Conservation (phyloP, 2,329 filamentous ascomycete genomes). For the Paecilomyces dactylethromorphus region DNA sequence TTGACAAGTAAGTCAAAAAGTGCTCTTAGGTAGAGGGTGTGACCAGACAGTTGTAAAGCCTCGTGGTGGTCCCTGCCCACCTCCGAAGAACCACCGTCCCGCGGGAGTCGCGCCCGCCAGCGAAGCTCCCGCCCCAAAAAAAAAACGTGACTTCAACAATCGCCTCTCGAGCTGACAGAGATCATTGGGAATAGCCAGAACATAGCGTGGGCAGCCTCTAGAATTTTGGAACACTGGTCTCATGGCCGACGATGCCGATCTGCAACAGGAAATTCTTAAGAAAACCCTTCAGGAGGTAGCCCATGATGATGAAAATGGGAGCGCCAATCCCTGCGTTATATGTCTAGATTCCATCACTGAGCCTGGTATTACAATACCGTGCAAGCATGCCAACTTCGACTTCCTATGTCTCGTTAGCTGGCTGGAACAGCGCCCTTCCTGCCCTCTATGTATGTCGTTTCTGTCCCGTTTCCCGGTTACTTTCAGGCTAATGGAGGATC, state of each 20-base stretch:
- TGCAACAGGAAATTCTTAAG: slow-evolving; percentile 38
- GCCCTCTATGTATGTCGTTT: slow-evolving; percentile 66
- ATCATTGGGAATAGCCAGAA: not conserved
- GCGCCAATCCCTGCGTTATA: slow-evolving; percentile 66
- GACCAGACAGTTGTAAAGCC: not conserved
- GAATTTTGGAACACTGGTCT: not conserved
- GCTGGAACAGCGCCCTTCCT: slow-evolving; percentile 65
- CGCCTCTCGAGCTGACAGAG: not conserved
- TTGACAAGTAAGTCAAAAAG: slow-evolving; percentile 1
- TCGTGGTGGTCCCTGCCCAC: not conserved
- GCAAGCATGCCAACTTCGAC: slow-evolving; percentile 75
- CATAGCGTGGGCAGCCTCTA: not conserved
- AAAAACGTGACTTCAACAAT: slow-evolving; percentile 14
- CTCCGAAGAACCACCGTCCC: not conserved
- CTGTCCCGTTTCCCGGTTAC: not conserved
- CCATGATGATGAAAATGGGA: slow-evolving; percentile 22
- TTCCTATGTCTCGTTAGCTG: slow-evolving; percentile 78
- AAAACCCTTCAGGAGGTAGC: slow-evolving; percentile 40
- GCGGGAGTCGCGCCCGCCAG: not conserved
- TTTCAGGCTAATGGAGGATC: slow-evolving; percentile 2
- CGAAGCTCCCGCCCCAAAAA: slow-evolving; percentile 1
- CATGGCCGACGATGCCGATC: slow-evolving; percentile 35
- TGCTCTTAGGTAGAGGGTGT: not conserved
- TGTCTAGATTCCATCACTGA: slow-evolving; percentile 74
- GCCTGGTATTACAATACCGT: slow-evolving; percentile 65